Base-by-base conservation (phyloP, 2,329 filamentous ascomycete species). In the Aaosphaeria pasadenensis region DNA sequence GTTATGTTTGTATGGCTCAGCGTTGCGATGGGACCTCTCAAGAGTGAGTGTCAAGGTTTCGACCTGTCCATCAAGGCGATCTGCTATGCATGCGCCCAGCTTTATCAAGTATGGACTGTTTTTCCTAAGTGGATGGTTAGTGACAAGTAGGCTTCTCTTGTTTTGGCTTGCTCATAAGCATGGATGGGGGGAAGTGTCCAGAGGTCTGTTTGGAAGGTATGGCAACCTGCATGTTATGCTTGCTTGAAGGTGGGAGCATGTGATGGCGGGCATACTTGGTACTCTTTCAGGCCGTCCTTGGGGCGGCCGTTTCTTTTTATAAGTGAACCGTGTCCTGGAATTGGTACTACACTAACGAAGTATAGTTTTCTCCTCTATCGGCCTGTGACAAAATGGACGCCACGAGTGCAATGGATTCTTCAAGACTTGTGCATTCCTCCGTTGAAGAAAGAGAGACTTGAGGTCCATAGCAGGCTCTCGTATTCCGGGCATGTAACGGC, bases 21-120 rank as follows among this genome's bases (percentile, higher is more conserved):
- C 48, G 47, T 56, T 43, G 45, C 45, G 53, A 56, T 46, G 59
- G 68, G 68, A 69, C 67, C 64, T 70, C 66, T 66, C 64, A 51
- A 59, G 64, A 66, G 66, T 68, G 68, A 69, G 66, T 62, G 58
- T 70, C 67, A 71, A 71, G 67, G 69, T 58, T 55, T 67, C 60
- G 69, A 54, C 68, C 67, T 71, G 66, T 71, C 68, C 52, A 58
- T 59, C 33, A 36, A 36, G 9, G n/a, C 33, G 7, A n/a, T 36
- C 33, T 36, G 33, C n/a, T n/a, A 4, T 36, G 9, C 33, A 36
- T n/a, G n/a, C n/a, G n/a, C 9, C 33, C 33, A 36, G n/a, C 4
- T 36, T 36, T n/a, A 9, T 36, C 33, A n/a, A 36, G 9, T 36
- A 36, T 9, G 33, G 7, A n/a, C n/a, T 36, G 7, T n/a, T 9